Evolutionary conservation across 2,329 filamentous ascomycete genomes (phyloP), one percentile per base, ranked within the genome.

Genomic region (Trichoderma breve): DNA sequence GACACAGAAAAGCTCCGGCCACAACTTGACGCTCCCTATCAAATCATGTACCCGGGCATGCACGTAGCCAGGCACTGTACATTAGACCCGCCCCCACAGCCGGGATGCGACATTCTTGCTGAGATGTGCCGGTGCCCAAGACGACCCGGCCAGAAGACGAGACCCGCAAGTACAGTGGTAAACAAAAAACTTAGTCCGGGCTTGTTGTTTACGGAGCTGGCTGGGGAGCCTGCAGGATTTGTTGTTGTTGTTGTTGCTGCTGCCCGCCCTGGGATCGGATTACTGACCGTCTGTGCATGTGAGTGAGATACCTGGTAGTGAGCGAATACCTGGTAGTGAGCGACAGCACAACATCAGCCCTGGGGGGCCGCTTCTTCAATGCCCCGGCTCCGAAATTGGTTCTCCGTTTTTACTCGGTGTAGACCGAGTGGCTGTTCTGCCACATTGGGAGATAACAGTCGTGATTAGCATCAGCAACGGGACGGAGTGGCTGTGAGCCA

Each of bases 41-140:
- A 28, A 30, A 60, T 60, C 30, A 21, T 60, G 57, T 70, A 58
- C 53, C 28, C n/a, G 21, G 12, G 5, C n/a, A 11, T 57, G 30
- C 47, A 57, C 14, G 47, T 34, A 53, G 32, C 21, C 51, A 67
- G 47, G 47, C 47, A 53, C 47, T 53, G 64, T 55, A 61, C 57
- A 34, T 53, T 53, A 62, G 67, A 70, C 67, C 67, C 67, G 67
- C 67, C 57, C 67, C 67, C 67, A 62, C 67, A 62, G 67, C 67
- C 67, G 67, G 55, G 57, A 61, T 67, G 57, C 55, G 67, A 70
- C 67, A 70, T 61, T 61, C 39, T 70, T 69, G 36, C 57, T 53
- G 24, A 55, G 67, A 69, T 69, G 66, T 70, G 66, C 66, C 57
- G 66, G 30, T 70, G 66, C 66, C 66, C 66, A 70, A 70, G 14